phyloP scores from a whole-genome alignment of 345 rosid species.

The Limnanthes douglasii region DNA sequence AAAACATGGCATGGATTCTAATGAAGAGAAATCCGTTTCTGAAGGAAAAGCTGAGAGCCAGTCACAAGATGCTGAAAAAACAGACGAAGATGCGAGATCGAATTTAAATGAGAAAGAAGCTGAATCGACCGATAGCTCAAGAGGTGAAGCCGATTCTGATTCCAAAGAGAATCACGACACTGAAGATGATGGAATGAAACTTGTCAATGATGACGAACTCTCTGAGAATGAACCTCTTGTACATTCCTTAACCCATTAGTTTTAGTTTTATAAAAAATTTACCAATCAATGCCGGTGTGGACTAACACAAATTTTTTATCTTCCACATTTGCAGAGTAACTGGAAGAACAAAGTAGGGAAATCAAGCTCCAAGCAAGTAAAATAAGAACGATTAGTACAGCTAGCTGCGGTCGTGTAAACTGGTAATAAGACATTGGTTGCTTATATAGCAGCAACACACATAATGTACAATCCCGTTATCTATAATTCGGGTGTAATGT shows the following conservation, averaged over 20 bases:
- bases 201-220: constrained; percentile 22
- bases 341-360: constrained; percentile 55
- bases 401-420: too few species aligned
- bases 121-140: constrained; percentile 23
- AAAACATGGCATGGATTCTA: constrained; percentile 18
- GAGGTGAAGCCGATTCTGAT: constrained; percentile 26
- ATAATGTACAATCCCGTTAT: too few species aligned
- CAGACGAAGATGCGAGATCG: constrained; percentile 14
- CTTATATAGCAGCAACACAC: too few species aligned
- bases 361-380: constrained; percentile 26
- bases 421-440: too few species aligned
- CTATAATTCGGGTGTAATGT: too few species aligned
- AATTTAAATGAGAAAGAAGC: constrained; percentile 22
- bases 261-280: neutral
- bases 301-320: constrained; percentile 4
- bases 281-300: too few species aligned
- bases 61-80: constrained; percentile 17
- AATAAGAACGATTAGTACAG: too few species aligned
- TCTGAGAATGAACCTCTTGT: constrained; percentile 96
- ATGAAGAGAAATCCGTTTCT: constrained; percentile 30
- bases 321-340: constrained; percentile 41
- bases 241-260: constrained; percentile 13
- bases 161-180: constrained; percentile 24
- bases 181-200: constrained; percentile 14
- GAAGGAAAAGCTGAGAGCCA: constrained; percentile 18